Percentiles rank a stretch among this genome's conserved stretches.
These are phyloP conservation scores for Immersiporthe knoxdaviesiana DNA, from an alignment of 2,329 filamentous ascomycete genomes.

Conservation along the genomic window DNA sequence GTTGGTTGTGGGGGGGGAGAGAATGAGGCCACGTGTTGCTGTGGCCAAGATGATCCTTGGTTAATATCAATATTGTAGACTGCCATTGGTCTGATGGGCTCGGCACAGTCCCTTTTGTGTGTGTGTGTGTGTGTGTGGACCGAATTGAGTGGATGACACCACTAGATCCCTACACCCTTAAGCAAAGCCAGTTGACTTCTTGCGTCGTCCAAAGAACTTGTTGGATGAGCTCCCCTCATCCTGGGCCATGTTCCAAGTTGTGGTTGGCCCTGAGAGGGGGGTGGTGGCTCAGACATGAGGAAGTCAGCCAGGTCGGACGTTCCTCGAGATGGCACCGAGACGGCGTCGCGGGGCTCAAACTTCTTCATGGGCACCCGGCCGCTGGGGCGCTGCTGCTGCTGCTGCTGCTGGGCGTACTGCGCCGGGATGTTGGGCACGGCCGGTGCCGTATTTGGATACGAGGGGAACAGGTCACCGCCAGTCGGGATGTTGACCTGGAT, in stretches of 20 bases:
- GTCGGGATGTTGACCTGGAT: conserved; percentile 56
- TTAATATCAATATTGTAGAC: not conserved
- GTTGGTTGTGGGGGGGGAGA: too few relatives aligned
- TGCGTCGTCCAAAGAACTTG: conserved; percentile 27
- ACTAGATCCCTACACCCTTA: not conserved
- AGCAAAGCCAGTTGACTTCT: conserved; percentile 27
- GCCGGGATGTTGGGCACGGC: conserved; percentile 28
- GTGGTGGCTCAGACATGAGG: conserved; percentile 69
- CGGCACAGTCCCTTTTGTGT: too few relatives aligned
- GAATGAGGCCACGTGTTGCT: too few relatives aligned
- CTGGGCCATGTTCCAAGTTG: conserved; percentile 16
- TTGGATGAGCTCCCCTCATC: conserved; percentile 16
- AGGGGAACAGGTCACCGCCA: conserved; percentile 46
- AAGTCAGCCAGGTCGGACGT: conserved; percentile 76
- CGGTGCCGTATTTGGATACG: conserved; percentile 36
- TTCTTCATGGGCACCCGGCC: conserved; percentile 58
- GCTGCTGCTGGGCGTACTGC: conserved; percentile 19
- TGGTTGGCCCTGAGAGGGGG: conserved; percentile 30
- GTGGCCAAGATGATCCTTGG: too few relatives aligned
- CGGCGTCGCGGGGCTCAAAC: conserved; percentile 60
- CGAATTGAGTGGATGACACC: not conserved
- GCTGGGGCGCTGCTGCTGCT: conserved; percentile 17
- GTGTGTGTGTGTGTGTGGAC: too few relatives aligned
- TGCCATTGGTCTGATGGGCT: not conserved
- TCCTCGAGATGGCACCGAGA: conserved; percentile 42